A percentile compares a stretch with the other conserved stretches of the same genome.
phyloP scores from a whole-genome alignment of 352 stramenopile species.

The Phytophthora uliginosa region DNA sequence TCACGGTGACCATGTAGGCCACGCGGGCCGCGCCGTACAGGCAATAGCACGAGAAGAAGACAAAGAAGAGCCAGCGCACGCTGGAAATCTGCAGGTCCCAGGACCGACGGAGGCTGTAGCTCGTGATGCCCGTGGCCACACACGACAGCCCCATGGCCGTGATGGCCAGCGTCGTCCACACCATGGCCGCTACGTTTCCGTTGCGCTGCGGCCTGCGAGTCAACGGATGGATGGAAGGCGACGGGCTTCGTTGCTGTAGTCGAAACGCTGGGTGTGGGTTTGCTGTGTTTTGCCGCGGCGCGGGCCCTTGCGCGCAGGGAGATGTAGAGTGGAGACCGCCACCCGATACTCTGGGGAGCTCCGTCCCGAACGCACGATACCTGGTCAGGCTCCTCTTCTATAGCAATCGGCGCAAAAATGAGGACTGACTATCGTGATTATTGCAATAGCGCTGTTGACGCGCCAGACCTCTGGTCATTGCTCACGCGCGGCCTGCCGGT shows the following conservation, averaged over 20 bases:
- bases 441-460: slow-evolving; percentile 6
- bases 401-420: slow-evolving; percentile 1
- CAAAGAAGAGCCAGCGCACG: slow-evolving; percentile 64
- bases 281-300: too few relatives aligned
- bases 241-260: background rate
- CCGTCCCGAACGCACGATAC: slow-evolving; percentile 4
- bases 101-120: slow-evolving; percentile 41
- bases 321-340: background rate
- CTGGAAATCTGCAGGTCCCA: slow-evolving; percentile 58
- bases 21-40: slow-evolving; percentile 44
- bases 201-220: background rate
- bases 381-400: background rate
- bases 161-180: slow-evolving; percentile 46
- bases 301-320: background rate
- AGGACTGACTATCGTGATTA: background rate
- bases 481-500: background rate
- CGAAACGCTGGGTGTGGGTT: too few relatives aligned
- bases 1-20: slow-evolving; percentile 34
- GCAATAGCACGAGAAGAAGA: slow-evolving; percentile 59
- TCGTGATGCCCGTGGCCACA: slow-evolving; percentile 49
- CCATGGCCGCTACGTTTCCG: slow-evolving; percentile 30
- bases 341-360: background rate
- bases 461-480: background rate
- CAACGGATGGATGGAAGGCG: background rate
- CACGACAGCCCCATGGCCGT: slow-evolving; percentile 41